Conservation (phyloP, 331 rosid genomes). For the Prunus yedoensis region DNA sequence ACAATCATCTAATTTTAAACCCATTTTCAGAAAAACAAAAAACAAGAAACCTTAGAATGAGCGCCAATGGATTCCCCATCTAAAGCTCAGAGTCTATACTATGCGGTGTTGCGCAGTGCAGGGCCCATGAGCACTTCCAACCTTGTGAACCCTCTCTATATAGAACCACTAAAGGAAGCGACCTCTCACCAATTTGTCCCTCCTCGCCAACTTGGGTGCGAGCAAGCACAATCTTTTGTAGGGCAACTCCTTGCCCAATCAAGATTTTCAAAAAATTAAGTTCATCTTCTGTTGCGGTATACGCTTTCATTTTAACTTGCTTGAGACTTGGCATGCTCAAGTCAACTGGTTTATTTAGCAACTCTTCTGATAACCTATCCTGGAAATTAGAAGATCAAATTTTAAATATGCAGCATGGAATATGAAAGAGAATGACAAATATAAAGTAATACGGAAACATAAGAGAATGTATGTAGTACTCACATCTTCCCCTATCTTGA, state of each 20-base stretch:
- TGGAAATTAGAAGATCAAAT: not conserved
- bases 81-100: not conserved
- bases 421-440: no score
- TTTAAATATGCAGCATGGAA: not conserved
- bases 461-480: not conserved
- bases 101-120: not conserved
- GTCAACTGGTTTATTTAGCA: not conserved
- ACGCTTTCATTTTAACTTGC: constrained; percentile 3
- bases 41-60: no score
- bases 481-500: not conserved
- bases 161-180: not conserved
- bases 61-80: not conserved
- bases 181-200: not conserved
- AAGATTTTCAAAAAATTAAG: not conserved
- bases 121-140: not conserved
- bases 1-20: no score
- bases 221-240: constrained; percentile 1
- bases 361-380: not conserved
- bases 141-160: not conserved
- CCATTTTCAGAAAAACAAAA: no score
- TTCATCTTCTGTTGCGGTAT: not conserved
- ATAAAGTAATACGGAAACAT: not conserved
- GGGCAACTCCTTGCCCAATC: not conserved
- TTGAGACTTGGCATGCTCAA: constrained; percentile 10
- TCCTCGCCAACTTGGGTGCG: not conserved